A percentile compares a stretch with the other conserved stretches of the same genome.
phyloP scores from a whole-genome alignment of 2,329 filamentous ascomycete genomes.

The Penicillium concentricum region DNA sequence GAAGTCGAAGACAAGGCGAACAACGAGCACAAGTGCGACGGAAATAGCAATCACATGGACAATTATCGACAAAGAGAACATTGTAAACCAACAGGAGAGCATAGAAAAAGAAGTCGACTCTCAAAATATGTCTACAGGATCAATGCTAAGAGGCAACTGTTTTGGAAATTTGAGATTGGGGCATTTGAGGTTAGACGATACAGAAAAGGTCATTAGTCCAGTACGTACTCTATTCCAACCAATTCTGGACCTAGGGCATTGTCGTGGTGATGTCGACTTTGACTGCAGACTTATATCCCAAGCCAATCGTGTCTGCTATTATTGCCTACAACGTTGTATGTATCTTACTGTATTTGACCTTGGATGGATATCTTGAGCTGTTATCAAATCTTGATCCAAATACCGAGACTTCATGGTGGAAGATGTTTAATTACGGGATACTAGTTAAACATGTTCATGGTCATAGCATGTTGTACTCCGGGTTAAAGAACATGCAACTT shows the following conservation, averaged over 20 bases:
- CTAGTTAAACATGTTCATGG: not conserved
- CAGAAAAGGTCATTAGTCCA: not conserved
- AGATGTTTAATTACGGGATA: not conserved
- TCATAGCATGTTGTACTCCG: not conserved
- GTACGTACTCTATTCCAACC: conserved; percentile 1
- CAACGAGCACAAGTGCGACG: not conserved
- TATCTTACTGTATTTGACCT: conserved; percentile 3
- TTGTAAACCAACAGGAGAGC: not conserved
- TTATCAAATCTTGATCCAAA: not conserved
- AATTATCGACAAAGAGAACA: not conserved
- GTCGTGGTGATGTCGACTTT: not conserved
- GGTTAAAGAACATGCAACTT: not conserved
- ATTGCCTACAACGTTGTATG: not conserved
- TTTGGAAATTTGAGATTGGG: not conserved
- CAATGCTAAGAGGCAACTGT: not conserved
- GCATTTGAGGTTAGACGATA: not conserved
- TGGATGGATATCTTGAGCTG: conserved; percentile 2
- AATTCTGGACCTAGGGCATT: not conserved
- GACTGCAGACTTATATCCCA: not conserved
- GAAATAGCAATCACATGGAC: not conserved
- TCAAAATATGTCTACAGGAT: not conserved
- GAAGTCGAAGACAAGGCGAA: not conserved
- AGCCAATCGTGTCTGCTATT: not conserved
- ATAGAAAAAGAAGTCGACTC: not conserved
- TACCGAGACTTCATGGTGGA: not conserved